phyloP scores from a whole-genome alignment of 164 flowering plant genomes.

The Annona squamosa region DNA sequence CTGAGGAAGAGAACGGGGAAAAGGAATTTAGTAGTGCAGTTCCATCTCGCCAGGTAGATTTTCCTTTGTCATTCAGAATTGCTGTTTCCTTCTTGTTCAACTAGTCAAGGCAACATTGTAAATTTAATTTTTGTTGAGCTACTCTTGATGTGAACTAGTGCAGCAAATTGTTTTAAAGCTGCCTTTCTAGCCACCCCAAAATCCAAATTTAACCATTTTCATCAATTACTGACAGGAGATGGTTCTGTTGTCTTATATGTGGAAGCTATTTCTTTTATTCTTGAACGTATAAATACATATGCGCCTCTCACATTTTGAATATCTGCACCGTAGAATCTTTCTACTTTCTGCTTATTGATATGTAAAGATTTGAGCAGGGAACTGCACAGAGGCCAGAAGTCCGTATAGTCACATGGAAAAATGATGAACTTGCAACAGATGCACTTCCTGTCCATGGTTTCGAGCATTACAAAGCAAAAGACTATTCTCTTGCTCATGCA shows the following conservation, averaged over 20 bases:
- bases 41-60: conserved; percentile 76
- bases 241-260: too few relatives aligned
- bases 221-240: too few relatives aligned
- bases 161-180: too few relatives aligned
- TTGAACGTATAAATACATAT: too few relatives aligned
- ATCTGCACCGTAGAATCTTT: background rate
- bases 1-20: conserved; percentile 76
- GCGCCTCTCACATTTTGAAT: background rate
- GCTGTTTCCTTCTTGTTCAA: too few relatives aligned
- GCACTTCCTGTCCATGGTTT: conserved; percentile 95
- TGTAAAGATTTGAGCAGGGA: conserved; percentile 42
- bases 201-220: too few relatives aligned
- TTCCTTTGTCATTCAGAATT: background rate
- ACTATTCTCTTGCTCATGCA: conserved; percentile 89
- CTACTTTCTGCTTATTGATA: background rate
- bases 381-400: conserved; percentile 99
- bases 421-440: conserved; percentile 96
- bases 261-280: background rate
- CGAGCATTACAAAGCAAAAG: conserved; percentile 98
- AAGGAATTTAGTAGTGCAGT: conserved; percentile 63
- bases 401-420: conserved; percentile 84
- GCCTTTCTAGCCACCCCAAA: too few relatives aligned
- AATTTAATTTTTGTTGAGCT: too few relatives aligned
- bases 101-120: too few relatives aligned
- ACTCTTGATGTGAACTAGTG: too few relatives aligned